phyloP scores from a whole-genome alignment of 1,139 yeast genomes.

The Debaryomyces singareniensis region DNA sequence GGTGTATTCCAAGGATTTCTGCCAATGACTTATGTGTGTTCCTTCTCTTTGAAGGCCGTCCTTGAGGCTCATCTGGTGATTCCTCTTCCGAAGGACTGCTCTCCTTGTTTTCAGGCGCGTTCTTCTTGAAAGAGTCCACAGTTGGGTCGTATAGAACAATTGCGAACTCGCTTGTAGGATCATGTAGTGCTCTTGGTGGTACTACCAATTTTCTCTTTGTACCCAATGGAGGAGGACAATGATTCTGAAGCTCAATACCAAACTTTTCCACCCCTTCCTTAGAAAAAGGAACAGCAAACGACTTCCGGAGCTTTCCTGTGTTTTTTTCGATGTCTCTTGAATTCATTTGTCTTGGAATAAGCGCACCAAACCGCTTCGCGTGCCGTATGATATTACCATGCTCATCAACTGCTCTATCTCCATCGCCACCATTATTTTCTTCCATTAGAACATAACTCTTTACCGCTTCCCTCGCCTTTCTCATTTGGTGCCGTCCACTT shows the following conservation, averaged over 20 bases:
- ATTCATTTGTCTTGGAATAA: conserved; percentile 37
- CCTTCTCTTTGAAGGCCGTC: conserved; percentile 14
- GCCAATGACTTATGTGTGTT: conserved; percentile 59
- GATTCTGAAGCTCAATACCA: conserved; percentile 12
- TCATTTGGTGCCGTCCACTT: conserved; percentile 13
- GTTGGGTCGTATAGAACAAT: conserved; percentile 95
- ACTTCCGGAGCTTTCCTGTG: conserved; percentile 28
- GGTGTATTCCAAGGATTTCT: conserved; percentile 72
- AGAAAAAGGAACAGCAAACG: conserved; percentile 49
- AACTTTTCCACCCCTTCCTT: conserved; percentile 21
- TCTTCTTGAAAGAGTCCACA: conserved; percentile 56
- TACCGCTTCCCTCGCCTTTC: conserved; percentile 22
- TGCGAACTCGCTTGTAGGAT: conserved; percentile 90
- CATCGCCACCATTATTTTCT: conserved; percentile 10
- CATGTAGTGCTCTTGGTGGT: conserved; percentile 87
- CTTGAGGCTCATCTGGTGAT: conserved; percentile 14
- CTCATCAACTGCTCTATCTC: conserved; percentile 18
- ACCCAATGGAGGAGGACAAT: conserved; percentile 71
- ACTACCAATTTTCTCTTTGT: conserved; percentile 62
- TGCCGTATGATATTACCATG: conserved; percentile 17
- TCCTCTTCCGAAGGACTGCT: conserved; percentile 11
- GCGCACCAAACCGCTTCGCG: conserved; percentile 41
- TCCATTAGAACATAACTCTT: conserved; percentile 25
- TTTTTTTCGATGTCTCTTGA: conserved; percentile 25
- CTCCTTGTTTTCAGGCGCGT: conserved; percentile 11